These are phyloP conservation scores for Phaffia rhodozyma DNA, from an alignment of 1,284 basidiomycete genomes.

Conservation along the genomic window DNA sequence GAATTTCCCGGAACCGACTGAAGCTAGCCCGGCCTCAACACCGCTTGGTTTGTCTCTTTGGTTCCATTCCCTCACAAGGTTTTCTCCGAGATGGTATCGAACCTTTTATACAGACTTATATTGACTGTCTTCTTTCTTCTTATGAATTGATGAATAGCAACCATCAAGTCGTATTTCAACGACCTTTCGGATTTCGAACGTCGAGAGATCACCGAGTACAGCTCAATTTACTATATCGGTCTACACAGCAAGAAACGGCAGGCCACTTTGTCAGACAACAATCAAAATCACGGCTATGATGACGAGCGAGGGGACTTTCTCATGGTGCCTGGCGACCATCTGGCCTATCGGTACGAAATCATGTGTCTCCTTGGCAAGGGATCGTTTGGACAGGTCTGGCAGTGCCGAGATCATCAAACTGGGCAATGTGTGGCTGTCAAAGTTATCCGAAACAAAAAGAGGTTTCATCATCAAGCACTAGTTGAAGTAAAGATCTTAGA, in stretches of 20 bases:
- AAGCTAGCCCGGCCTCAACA: constrained; percentile 54
- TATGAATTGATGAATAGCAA: constrained; percentile 19
- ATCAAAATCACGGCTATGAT: constrained; percentile 92
- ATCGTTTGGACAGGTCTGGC: constrained; percentile 94
- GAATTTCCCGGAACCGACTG: constrained; percentile 79
- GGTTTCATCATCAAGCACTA: constrained; percentile 95
- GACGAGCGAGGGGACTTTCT: constrained; percentile 97
- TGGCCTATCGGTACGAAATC: constrained; percentile 92
- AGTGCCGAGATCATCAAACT: constrained; percentile 93
- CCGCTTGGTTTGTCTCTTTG: constrained; percentile 50
- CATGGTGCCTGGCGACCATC: constrained; percentile 79
- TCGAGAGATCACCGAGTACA: constrained; percentile 82
- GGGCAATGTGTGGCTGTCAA: constrained; percentile 95
- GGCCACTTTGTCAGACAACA: constrained; percentile 55
- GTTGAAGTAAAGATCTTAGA: constrained; percentile 98
- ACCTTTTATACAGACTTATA: not conserved
- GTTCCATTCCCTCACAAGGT: not conserved
- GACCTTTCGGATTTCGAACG: constrained; percentile 73
- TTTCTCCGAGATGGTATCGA: not conserved
- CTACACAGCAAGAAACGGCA: constrained; percentile 66
- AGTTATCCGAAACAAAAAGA: constrained; percentile 98
- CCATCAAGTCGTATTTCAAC: constrained; percentile 36
- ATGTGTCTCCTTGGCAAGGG: constrained; percentile 89
- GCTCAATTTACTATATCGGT: constrained; percentile 73
- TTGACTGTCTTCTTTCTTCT: not conserved